phyloP scores from a whole-genome alignment of 352 stramenopile species.

The Peronospora farinosa region DNA sequence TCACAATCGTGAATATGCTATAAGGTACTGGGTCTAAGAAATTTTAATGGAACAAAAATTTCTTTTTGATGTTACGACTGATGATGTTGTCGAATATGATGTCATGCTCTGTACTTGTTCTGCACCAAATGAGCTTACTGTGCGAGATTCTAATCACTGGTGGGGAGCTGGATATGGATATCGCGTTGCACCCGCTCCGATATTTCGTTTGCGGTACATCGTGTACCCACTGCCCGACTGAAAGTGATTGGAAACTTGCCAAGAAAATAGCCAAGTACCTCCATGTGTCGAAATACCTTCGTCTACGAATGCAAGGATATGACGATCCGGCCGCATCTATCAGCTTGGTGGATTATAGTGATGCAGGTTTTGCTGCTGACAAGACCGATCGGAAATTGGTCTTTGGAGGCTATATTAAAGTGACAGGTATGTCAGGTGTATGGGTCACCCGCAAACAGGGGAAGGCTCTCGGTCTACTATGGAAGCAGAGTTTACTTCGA shows the following conservation, averaged over 20 bases:
- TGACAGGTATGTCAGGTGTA: no score
- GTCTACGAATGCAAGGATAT: not conserved
- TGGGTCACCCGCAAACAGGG: no score
- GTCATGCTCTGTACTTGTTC: no score
- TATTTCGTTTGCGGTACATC: not conserved
- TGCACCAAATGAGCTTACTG: not conserved
- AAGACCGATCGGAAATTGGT: no score
- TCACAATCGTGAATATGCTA: not conserved
- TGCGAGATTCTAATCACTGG: not conserved
- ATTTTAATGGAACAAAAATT: not conserved
- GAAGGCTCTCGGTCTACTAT: no score
- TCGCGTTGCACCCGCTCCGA: not conserved
- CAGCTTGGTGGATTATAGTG: conserved; percentile 1
- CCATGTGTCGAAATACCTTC: not conserved
- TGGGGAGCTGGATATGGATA: not conserved
- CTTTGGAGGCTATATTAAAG: no score
- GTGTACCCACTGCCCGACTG: not conserved
- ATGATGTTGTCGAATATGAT: not conserved
- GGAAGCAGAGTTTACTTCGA: no score
- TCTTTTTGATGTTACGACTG: not conserved
- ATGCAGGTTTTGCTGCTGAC: no score
- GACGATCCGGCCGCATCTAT: not conserved
- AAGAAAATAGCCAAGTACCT: not conserved
- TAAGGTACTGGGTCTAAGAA: not conserved
- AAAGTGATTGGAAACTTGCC: not conserved